phyloP scores from a whole-genome alignment of 345 rosid species.

The Rhodamnia rubescens region DNA sequence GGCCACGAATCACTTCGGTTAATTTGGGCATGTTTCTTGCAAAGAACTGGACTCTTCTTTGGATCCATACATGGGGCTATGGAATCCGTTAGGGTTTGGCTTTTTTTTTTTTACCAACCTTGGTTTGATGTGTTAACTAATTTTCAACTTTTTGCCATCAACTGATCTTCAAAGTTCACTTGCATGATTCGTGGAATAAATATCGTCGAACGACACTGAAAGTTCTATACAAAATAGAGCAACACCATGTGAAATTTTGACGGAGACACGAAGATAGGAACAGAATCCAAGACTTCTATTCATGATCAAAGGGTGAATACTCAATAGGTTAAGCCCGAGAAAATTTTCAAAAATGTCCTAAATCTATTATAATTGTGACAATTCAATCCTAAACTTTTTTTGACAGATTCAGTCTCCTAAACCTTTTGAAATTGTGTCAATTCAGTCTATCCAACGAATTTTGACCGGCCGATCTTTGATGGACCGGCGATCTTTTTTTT shows the following conservation, averaged over 20 bases:
- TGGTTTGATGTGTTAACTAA: not conserved
- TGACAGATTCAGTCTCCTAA: too few species aligned
- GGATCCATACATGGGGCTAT: not conserved
- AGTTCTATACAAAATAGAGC: not conserved
- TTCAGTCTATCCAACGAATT: too few species aligned
- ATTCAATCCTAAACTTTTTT: too few species aligned
- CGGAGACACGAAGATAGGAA: not conserved
- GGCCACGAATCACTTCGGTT: not conserved
- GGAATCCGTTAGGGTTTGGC: not conserved
- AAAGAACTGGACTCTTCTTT: not conserved
- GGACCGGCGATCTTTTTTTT: too few species aligned
- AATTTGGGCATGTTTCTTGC: not conserved
- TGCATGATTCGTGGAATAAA: not conserved
- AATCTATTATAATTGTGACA: too few species aligned
- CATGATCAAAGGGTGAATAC: not conserved
- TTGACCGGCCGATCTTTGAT: too few species aligned
- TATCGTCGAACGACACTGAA: not conserved
- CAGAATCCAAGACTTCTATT: not conserved
- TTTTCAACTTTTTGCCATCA: not conserved
- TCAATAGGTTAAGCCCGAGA: not conserved
- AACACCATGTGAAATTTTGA: not conserved
- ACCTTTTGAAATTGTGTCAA: too few species aligned
- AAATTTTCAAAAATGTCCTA: too few species aligned
- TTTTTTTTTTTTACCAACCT: not conserved
- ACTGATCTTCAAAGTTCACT: not conserved